Evolutionary conservation across 2,329 filamentous ascomycete species (phyloP).

Genomic region (Exophiala calicioides): DNA sequence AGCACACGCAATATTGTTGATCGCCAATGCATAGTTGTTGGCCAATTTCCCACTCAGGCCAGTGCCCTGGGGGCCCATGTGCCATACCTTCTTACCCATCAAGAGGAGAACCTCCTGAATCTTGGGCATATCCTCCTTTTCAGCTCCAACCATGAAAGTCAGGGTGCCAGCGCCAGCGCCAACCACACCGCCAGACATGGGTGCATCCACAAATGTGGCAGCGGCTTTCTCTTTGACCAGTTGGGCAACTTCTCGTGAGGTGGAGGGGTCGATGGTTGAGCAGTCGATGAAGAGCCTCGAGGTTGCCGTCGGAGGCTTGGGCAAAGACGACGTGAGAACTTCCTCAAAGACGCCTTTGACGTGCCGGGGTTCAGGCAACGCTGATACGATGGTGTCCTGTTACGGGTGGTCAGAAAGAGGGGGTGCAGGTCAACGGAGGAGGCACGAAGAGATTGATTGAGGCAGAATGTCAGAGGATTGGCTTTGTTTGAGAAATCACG

Average conservation of each 20-base stretch:
- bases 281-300: conserved; percentile 88
- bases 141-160: conserved; percentile 91
- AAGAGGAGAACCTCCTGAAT: conserved; percentile 69
- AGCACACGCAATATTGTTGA: conserved; percentile 79
- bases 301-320: conserved; percentile 50
- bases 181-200: conserved; percentile 95
- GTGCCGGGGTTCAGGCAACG: conserved; percentile 84
- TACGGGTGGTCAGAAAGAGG: neutral
- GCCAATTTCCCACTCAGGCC: conserved; percentile 91
- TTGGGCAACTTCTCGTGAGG: conserved; percentile 75
- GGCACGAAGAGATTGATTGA: conserved; percentile 15
- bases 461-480: conserved; percentile 67
- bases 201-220: conserved; percentile 83
- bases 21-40: conserved; percentile 93
- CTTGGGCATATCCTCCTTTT: conserved; percentile 59
- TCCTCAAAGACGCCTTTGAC: conserved; percentile 79
- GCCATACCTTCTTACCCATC: conserved; percentile 85
- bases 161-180: conserved; percentile 83
- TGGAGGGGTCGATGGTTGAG: conserved; percentile 91
- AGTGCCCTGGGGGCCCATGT: conserved; percentile 80
- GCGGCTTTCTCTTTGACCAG: conserved; percentile 56
- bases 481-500: conserved; percentile 68
- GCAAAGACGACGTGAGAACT: conserved; percentile 66
- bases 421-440: conserved; percentile 16
- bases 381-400: conserved; percentile 83